Evolutionary conservation across 441 rosid genomes (phyloP).

Genomic region (Erysimum pusillum): DNA sequence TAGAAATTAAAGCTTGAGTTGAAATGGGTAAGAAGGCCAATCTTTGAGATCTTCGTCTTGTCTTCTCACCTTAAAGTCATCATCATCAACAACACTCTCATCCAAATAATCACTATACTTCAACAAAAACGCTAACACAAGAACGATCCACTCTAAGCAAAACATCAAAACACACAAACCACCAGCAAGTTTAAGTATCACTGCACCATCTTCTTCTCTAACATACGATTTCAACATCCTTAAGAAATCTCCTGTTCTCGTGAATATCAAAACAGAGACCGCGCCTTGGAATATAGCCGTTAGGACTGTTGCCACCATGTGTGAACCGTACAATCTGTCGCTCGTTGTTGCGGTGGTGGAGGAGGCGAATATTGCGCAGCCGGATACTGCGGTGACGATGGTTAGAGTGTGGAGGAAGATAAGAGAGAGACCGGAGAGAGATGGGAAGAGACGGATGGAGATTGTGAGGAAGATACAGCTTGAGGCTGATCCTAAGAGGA

Average conservation of each 20-base stretch:
- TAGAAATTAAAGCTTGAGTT: constrained; percentile 53
- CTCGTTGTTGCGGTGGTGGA: constrained; percentile 50
- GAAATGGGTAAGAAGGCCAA: constrained; percentile 89
- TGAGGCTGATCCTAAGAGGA: constrained; percentile 88
- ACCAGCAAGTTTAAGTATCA: constrained; percentile 79
- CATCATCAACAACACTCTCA: constrained; percentile 44
- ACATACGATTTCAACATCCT: constrained; percentile 72
- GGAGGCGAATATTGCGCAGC: constrained; percentile 70
- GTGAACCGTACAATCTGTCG: constrained; percentile 67
- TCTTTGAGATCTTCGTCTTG: constrained; percentile 74
- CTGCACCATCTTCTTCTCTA: constrained; percentile 71
- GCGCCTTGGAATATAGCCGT: constrained; percentile 92
- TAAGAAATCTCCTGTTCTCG: constrained; percentile 67
- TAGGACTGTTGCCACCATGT: constrained; percentile 86
- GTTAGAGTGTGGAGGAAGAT: constrained; percentile 81
- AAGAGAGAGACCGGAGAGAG: constrained; percentile 75
- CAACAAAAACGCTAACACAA: constrained; percentile 84
- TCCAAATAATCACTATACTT: constrained; percentile 72
- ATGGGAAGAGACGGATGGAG: constrained; percentile 86
- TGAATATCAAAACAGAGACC: constrained; percentile 73
- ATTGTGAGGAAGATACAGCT: constrained; percentile 91
- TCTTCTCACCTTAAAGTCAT: constrained; percentile 39
- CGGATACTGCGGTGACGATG: constrained; percentile 71
- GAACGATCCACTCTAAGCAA: constrained; percentile 84
- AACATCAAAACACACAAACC: constrained; percentile 77